Evolutionary conservation across 352 stramenopile species (phyloP), one percentile per base, ranked within the genome.

Genomic region (Stephanocyclus meneghinianus): DNA sequence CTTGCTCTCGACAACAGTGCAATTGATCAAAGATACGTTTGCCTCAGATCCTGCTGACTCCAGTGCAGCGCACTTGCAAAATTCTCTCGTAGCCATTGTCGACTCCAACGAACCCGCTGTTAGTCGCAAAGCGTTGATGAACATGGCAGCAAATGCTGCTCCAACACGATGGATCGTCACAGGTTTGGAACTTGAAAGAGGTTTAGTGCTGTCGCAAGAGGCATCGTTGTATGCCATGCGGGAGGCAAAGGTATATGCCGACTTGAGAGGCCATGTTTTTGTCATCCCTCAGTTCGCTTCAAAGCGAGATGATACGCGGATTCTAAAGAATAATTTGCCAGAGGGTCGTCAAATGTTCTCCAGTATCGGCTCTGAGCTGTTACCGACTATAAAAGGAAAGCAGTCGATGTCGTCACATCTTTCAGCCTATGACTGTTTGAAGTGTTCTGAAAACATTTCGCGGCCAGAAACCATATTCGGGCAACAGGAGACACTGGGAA

Each of bases 111-210:
- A 87, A 45, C 26, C 55, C 10, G 44, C 72, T 10, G 55, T 91
- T n/a, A 92, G 87, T 71, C 81, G 84, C 9, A 94, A 93, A 66
- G 80, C 82, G 15, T 69, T 94, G 7, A 69, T 91, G 42, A 94
- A 94, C 50, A 94, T 94, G 89, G 89, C 87, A 11, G 76, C 78
- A 13, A 80, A 90, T 72, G 81, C 80, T 18, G 80, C 77, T 65
- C 84, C 81, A 47, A 94, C 89, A 21, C 51, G 89, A 74, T 94
- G 85, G 84, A 81, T 91, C 26, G 44, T 92, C 6, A 88, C 75
- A 71, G 87, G 87, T 6, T 80, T 92, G 13, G 81, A 94, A 81
- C 37, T 92, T n/a, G 86, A 94, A 71, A 35, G 82, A 57, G 89
- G 89, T 32, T 59, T 92, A 40, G 60, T 88, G 21, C 62, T 92